A percentile compares a stretch with the other conserved stretches of the same genome.
Evolutionary conservation across 345 rosid species (phyloP).

Genomic region (Moricandia arvensis): DNA sequence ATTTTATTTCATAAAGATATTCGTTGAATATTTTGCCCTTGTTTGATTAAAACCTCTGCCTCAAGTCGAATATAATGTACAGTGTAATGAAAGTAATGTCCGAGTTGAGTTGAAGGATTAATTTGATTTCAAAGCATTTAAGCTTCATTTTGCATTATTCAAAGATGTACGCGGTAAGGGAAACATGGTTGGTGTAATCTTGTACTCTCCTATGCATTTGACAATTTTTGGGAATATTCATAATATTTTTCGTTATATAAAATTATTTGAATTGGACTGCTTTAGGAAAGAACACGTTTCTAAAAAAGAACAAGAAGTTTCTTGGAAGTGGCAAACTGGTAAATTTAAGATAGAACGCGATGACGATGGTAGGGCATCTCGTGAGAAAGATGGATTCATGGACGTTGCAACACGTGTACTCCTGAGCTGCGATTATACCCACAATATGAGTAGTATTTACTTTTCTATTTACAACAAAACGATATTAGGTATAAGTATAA

Average conservation of each 20-base stretch:
- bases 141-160: not conserved
- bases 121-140: not conserved
- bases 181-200: constrained; percentile 30
- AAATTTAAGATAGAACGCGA: not conserved
- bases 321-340: constrained; percentile 26
- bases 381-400: not conserved
- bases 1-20: not conserved
- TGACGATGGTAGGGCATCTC: not conserved
- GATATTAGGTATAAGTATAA: too few species aligned
- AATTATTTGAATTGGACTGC: not conserved
- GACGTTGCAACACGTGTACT: too few species aligned
- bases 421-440: too few species aligned
- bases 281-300: constrained; percentile 24
- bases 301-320: constrained; percentile 18
- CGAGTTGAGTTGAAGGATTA: too few species aligned
- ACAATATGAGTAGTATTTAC: too few species aligned
- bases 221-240: constrained; percentile 12
- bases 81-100: not conserved
- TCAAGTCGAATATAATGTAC: not conserved
- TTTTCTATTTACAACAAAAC: too few species aligned
- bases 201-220: constrained; percentile 16
- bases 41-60: not conserved
- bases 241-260: not conserved
- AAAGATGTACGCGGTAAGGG: constrained; percentile 26
- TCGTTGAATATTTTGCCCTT: not conserved